Evolutionary conservation across 2,329 filamentous ascomycete species (phyloP).

Genomic region (Leptographium procerum): DNA sequence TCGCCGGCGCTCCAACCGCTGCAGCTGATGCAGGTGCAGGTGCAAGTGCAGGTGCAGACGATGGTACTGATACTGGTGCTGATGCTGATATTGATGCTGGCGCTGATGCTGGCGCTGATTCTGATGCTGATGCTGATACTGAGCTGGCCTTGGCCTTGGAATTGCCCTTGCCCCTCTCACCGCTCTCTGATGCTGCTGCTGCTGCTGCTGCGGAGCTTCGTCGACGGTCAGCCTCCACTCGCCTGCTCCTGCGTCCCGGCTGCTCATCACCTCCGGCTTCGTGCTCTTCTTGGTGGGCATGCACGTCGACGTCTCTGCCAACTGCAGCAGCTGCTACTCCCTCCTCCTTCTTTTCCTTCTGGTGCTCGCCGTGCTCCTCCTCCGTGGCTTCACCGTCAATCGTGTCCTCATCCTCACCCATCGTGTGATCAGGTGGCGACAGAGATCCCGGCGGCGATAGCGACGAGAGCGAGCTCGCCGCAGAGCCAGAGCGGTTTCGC

Average conservation of each 20-base stretch:
- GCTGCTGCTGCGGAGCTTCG: neutral
- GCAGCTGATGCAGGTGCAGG: neutral
- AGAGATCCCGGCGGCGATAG: slow-evolving; percentile 22
- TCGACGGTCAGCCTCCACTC: neutral
- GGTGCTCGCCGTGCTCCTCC: neutral
- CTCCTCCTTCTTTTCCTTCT: neutral
- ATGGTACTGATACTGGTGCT: neutral
- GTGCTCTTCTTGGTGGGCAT: neutral
- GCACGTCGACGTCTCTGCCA: neutral
- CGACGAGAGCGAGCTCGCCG: slow-evolving; percentile 18
- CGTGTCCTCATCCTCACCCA: neutral
- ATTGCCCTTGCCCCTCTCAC: neutral
- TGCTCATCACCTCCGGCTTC: no score
- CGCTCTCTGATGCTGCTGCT: neutral
- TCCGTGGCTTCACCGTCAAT: neutral
- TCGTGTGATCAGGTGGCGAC: slow-evolving; percentile 14
- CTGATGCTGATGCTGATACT: neutral
- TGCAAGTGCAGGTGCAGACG: neutral
- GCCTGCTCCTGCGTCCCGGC: neutral
- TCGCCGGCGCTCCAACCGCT: neutral
- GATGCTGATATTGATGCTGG: neutral
- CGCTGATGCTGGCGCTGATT: neutral
- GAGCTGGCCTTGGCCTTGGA: no score
- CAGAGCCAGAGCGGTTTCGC: slow-evolving; percentile 14
- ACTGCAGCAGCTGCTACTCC: slow-evolving; percentile 5